Percentiles rank a stretch among this genome's conserved stretches.
Evolutionary conservation across 192 early-diverging fungal species (phyloP).

Genomic region (Podila horticola): DNA sequence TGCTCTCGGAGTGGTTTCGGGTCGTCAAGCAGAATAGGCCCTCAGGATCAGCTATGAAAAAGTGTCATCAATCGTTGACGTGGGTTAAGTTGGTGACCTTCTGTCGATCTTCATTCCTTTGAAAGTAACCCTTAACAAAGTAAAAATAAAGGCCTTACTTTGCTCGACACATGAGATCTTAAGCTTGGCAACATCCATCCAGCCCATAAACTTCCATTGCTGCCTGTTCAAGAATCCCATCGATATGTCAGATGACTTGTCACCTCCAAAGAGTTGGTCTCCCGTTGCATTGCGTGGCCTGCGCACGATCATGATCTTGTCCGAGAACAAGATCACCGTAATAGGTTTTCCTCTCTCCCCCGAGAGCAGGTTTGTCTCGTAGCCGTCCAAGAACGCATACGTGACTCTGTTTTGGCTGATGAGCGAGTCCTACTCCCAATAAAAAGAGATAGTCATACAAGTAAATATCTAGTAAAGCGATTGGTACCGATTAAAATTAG

Average conservation of each 20-base stretch:
- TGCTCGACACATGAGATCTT: constrained; percentile 32
- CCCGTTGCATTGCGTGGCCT: constrained; percentile 13
- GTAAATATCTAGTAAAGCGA: too few species aligned
- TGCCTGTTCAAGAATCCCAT: constrained; percentile 5
- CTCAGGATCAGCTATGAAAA: constrained; percentile 29
- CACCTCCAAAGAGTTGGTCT: constrained; percentile 3
- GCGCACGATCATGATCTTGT: constrained; percentile 42
- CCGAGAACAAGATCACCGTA: constrained; percentile 29
- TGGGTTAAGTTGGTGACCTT: neutral
- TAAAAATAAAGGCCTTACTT: constrained; percentile 12
- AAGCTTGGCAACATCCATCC: constrained; percentile 28
- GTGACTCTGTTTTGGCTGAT: constrained; percentile 17
- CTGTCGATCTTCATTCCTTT: neutral
- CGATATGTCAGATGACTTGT: neutral
- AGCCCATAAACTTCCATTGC: constrained; percentile 47
- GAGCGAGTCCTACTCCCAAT: constrained; percentile 12
- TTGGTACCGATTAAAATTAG: too few species aligned
- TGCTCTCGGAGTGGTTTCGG: constrained; percentile 10
- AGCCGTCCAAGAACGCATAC: constrained; percentile 21
- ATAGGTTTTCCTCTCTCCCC: constrained; percentile 33
- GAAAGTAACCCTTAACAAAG: neutral
- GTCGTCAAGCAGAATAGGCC: constrained; percentile 39
- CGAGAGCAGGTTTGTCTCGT: constrained; percentile 31
- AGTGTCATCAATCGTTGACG: neutral
- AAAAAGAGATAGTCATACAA: neutral